phyloP scores from a whole-genome alignment of 257 asterid species.

The Primulina huaijiensis region DNA sequence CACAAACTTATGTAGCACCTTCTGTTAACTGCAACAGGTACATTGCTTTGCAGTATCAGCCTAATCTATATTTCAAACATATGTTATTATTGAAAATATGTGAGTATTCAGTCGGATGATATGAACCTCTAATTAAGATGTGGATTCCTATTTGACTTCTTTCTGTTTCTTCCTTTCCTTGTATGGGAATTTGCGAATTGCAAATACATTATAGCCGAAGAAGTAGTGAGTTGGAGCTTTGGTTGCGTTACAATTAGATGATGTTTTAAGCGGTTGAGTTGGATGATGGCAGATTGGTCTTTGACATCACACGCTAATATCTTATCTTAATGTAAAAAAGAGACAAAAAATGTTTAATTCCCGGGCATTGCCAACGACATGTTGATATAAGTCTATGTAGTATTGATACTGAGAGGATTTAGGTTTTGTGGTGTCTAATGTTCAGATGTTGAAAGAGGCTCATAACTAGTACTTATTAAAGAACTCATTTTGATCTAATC shows the following conservation, averaged over 20 bases:
- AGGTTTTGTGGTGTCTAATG: not conserved
- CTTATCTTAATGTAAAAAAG: not conserved
- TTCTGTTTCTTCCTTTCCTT: not conserved
- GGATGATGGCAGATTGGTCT: conserved; percentile 1
- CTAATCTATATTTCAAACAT: not conserved
- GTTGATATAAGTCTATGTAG: not conserved
- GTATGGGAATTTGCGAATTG: not conserved
- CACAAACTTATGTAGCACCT: not conserved
- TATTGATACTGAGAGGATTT: not conserved
- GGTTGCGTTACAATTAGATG: conserved; percentile 5
- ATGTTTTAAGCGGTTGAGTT: not conserved
- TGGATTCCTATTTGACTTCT: not conserved
- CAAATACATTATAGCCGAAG: not conserved
- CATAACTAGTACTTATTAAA: not conserved
- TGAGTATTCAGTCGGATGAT: not conserved
- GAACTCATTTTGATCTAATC: not conserved
- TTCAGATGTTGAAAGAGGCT: conserved; percentile 4
- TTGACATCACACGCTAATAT: not conserved
- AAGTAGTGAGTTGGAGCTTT: conserved; percentile 3
- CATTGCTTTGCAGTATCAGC: not conserved
- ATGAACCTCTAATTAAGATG: not conserved
- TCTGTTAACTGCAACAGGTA: not conserved
- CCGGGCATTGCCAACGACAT: not conserved
- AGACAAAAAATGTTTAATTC: not conserved
- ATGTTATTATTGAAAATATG: too few relatives aligned